Evolutionary conservation across 768 basidiomycete species (phyloP), one percentile per base, ranked within the genome.

Genomic region (Suillus luteus): DNA sequence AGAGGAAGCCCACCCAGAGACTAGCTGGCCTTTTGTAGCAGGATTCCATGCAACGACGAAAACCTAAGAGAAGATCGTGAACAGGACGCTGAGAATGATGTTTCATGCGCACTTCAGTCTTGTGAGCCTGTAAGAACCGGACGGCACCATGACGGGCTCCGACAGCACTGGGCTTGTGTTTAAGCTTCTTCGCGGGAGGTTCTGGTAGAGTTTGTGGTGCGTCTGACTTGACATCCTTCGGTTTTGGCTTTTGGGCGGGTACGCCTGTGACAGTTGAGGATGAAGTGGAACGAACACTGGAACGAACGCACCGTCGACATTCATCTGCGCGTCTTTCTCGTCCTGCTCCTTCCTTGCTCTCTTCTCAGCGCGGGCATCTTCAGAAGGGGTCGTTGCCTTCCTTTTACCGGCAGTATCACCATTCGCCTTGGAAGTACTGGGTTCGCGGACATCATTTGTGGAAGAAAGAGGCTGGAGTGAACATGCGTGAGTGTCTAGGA

Each of bases 41-140:
- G 92, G 91, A 75, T 91, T 93, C 81, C 90, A 94, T 5, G 88
- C 85, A 62, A 90, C 91, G 7, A 91, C 86, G 61, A 93, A 94
- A 8, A 94, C 90, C 91, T 93, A 37, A 54, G 24, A 35, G 33
- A 62, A n/a, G n/a, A 72, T 31, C n/a, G 38, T 31, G 60, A 35
- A 61, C 46, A 65, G 38, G 24, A 31, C 35, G 52, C 27, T 55
- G 44, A 55, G 22, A 55, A 51, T 22, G 31, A 40, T 55, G 61
- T 24, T 49, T 61, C 27, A 49, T 24, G 61, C 65, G 51, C 17
- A 69, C 65, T 64, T 70, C 69, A 44, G 86, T 79, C 64, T 82
- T 81, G 67, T 93, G 91, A n/a, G 82, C 85, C 35, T 76, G 72
- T 37, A 88, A 75, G 48, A 86, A 70, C 60, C 83, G 79, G 31